These are phyloP conservation scores for Vanrija sp. DNA, from an alignment of 1,284 basidiomycete species.

Conservation along the genomic window DNA sequence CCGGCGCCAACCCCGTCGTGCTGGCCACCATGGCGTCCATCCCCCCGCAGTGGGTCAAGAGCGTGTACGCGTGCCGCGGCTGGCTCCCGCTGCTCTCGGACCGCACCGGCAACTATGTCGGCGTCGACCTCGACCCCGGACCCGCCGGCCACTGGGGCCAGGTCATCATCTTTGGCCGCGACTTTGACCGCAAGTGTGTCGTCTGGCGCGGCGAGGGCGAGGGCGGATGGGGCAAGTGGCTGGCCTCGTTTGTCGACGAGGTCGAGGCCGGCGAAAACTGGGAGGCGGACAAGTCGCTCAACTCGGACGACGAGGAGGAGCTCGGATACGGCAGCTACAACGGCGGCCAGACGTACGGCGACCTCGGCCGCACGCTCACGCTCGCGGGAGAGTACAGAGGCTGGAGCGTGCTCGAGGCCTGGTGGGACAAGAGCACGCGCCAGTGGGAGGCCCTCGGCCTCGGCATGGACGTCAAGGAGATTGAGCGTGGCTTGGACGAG, in stretches of 20 bases:
- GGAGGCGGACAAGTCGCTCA: constrained; percentile 61
- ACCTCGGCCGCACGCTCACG: constrained; percentile 60
- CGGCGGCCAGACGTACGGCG: constrained; percentile 66
- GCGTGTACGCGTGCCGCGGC: constrained; percentile 85
- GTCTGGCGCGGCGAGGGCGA: constrained; percentile 85
- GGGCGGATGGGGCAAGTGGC: constrained; percentile 91
- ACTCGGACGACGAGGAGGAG: constrained; percentile 58
- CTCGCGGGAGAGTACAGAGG: constrained; percentile 78
- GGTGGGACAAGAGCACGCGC: constrained; percentile 78
- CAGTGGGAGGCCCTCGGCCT: constrained; percentile 77
- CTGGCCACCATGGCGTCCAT: constrained; percentile 79
- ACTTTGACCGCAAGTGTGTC: constrained; percentile 97
- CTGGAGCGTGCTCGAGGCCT: constrained; percentile 85
- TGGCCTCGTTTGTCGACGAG: constrained; percentile 89
- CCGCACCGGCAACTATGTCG: constrained; percentile 93
- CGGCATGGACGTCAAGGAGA: constrained; percentile 52
- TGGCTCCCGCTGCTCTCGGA: constrained; percentile 96
- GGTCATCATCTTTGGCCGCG: constrained; percentile 94
- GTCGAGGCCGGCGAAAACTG: constrained; percentile 83
- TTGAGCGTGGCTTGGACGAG: constrained; percentile 41
- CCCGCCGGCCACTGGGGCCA: constrained; percentile 75
- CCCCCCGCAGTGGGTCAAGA: constrained; percentile 85
- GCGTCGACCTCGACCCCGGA: constrained; percentile 86
- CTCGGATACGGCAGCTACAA: constrained; percentile 84
- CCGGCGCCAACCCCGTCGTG: constrained; percentile 66